These are phyloP conservation scores for Ephemerocybe angulata DNA, from an alignment of 768 basidiomycete genomes.

Conservation along the genomic window DNA sequence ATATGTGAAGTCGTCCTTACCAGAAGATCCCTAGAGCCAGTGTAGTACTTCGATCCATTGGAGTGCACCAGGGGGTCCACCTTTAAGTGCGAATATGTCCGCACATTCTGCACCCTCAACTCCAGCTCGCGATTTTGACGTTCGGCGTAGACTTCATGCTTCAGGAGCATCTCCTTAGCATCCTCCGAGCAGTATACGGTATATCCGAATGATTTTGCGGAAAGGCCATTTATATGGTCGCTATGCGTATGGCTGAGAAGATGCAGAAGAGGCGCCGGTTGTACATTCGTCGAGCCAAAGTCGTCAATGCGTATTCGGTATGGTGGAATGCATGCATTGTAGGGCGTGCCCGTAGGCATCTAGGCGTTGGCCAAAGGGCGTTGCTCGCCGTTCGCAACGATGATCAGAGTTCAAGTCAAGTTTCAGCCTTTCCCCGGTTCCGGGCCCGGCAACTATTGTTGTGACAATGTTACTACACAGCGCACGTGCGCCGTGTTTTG, in stretches of 20 bases:
- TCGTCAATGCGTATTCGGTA: conserved; percentile 86
- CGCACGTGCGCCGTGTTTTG: no score
- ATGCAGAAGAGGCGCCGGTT: conserved; percentile 48
- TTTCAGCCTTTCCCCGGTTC: no score
- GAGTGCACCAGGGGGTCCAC: conserved; percentile 44
- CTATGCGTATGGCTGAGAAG: conserved; percentile 90
- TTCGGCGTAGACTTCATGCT: conserved; percentile 68
- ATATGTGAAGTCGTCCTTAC: conserved; percentile 41
- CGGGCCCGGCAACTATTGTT: no score
- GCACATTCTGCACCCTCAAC: conserved; percentile 44
- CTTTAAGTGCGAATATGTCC: conserved; percentile 68
- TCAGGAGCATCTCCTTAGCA: conserved; percentile 82
- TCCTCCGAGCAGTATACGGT: conserved; percentile 75
- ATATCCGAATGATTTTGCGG: conserved; percentile 69
- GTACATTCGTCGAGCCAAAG: conserved; percentile 48
- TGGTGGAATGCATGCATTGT: conserved; percentile 69
- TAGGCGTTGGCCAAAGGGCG: background rate
- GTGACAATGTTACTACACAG: no score
- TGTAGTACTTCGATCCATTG: conserved; percentile 46
- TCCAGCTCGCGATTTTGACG: conserved; percentile 54
- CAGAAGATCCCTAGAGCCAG: conserved; percentile 63
- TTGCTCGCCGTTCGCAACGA: background rate
- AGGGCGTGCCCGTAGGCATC: conserved; percentile 79
- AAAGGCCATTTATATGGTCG: conserved; percentile 79
- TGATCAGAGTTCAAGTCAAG: background rate